Evolutionary conservation across 805 yeast genomes (phyloP).

Genomic region (Scheffersomyces amazonensis): DNA sequence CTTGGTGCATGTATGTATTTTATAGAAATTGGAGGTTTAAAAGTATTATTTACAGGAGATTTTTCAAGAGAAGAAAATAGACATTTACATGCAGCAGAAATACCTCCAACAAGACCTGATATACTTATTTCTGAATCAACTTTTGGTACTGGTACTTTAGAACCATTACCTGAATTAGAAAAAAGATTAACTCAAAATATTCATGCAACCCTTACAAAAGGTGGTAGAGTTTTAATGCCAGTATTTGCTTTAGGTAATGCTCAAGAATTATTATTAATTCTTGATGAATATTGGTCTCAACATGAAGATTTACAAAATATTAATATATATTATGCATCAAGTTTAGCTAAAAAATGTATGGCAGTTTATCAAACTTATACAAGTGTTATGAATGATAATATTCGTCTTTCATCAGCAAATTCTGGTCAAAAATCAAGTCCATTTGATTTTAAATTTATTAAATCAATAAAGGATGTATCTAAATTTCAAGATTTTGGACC

Average conservation of each 20-base stretch:
- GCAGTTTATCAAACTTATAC: slow-evolving; percentile 96
- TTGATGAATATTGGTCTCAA: slow-evolving; percentile 92
- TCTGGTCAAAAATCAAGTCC: slow-evolving; percentile 57
- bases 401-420: slow-evolving; percentile 55
- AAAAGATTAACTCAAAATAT: slow-evolving; percentile 74
- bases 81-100: slow-evolving; percentile 92
- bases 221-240: slow-evolving; percentile 90
- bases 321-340: slow-evolving; percentile 87
- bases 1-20: slow-evolving; percentile 98
- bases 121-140: slow-evolving; percentile 92
- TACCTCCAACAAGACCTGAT: slow-evolving; percentile 86
- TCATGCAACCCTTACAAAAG: slow-evolving; percentile 78
- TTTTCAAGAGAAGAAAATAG: slow-evolving; percentile 95
- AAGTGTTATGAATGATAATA: slow-evolving; percentile 94
- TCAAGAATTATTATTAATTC: slow-evolving; percentile 82
- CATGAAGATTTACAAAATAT: slow-evolving; percentile 80
- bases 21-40: slow-evolving; percentile 89
- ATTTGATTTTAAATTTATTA: slow-evolving; percentile 82
- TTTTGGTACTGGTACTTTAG: slow-evolving; percentile 96
- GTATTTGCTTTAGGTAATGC: slow-evolving; percentile 97
- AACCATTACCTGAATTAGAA: slow-evolving; percentile 85
- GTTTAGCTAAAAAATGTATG: slow-evolving; percentile 92
- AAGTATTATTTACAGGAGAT: slow-evolving; percentile 91
- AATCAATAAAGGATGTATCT: slow-evolving; percentile 75
- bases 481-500: slow-evolving; percentile 92